Conservation (phyloP, 129 eudicot species). For the Erigeron canadensis region DNA sequence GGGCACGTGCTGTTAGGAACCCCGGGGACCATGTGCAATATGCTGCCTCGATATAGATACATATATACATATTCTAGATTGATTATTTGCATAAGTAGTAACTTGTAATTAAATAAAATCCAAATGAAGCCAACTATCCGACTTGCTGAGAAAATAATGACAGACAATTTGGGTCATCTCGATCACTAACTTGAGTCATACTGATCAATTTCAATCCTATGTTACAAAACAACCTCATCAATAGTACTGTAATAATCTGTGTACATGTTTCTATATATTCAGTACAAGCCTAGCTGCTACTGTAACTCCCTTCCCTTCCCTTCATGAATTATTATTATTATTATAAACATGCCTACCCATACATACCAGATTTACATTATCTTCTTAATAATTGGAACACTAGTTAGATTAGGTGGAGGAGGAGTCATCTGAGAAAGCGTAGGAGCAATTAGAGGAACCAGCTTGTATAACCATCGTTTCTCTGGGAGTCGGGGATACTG, state of each 20-base stretch:
- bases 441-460: constrained; percentile 88
- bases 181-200: constrained; percentile 29
- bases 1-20: constrained; percentile 43
- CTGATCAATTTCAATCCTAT: constrained; percentile 20
- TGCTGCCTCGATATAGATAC: constrained; percentile 21
- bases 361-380: no score
- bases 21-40: constrained; percentile 43
- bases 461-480: constrained; percentile 52
- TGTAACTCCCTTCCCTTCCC: not conserved
- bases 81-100: constrained; percentile 23
- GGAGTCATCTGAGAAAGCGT: constrained; percentile 84
- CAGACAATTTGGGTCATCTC: not conserved
- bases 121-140: constrained; percentile 35
- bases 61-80: not conserved
- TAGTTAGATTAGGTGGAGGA: constrained; percentile 49
- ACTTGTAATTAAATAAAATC: constrained; percentile 32
- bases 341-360: no score
- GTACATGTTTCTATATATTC: not conserved
- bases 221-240: constrained; percentile 17
- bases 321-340: no score
- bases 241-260: not conserved
- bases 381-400: no score
- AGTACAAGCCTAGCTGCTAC: constrained; percentile 11
- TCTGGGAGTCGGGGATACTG: constrained; percentile 44
- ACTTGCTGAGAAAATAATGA: constrained; percentile 7